Conservation (phyloP, 345 rosid species). For the Angophora floribunda region DNA sequence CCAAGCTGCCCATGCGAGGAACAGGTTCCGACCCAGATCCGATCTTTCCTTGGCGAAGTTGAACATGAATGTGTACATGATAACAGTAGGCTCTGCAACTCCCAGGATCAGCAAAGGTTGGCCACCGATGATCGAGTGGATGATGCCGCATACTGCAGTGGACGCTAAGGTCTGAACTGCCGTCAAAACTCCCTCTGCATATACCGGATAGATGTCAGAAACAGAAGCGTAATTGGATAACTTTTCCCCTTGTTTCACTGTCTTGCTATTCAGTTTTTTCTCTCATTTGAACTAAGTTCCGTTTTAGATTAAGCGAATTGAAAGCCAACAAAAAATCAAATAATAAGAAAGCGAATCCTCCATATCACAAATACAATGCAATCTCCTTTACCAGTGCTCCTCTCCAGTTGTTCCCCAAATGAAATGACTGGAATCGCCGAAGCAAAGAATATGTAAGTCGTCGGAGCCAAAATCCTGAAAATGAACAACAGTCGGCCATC, state of each 20-base stretch:
- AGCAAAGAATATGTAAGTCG: conserved; percentile 96
- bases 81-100: conserved; percentile 98
- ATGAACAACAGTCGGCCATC: background rate
- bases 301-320: background rate
- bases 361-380: background rate
- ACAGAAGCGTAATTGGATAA: background rate
- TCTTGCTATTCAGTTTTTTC: background rate
- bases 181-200: conserved; percentile 75
- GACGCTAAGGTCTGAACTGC: conserved; percentile 98
- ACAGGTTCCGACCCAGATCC: conserved; percentile 72
- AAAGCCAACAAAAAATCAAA: background rate
- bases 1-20: conserved; percentile 96
- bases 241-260: background rate
- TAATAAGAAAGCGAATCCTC: background rate
- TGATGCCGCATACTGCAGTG: conserved; percentile 80
- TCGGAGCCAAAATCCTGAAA: conserved; percentile 91
- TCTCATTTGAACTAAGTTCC: background rate
- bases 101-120: conserved; percentile 96
- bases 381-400: conserved; percentile 58
- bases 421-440: conserved; percentile 99
- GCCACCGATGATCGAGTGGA: conserved; percentile 90
- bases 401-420: conserved; percentile 91
- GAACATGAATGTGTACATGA: conserved; percentile 96
- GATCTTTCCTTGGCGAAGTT: conserved; percentile 82
- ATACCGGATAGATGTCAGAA: background rate